Conservation (phyloP, 208 protist genomes). For the Trypanosoma brucei region DNA sequence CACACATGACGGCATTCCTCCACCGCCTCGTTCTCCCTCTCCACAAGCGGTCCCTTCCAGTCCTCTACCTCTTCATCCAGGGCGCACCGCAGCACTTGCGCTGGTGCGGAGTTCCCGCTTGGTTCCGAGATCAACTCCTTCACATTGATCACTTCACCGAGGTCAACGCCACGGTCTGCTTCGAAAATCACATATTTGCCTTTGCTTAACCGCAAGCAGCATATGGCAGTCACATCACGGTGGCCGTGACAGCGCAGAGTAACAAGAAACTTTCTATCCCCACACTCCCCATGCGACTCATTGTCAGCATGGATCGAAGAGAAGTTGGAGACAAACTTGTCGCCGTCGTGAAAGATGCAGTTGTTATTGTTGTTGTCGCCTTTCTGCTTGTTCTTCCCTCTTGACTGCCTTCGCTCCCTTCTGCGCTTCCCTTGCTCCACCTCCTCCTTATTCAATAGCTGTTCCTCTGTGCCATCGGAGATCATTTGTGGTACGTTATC, state of each 20-base stretch:
- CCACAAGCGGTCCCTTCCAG: conserved; percentile 48
- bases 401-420: neutral
- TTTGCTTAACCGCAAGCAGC: conserved; percentile 17
- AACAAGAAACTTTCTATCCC: conserved; percentile 25
- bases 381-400: conserved; percentile 2
- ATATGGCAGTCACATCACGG: conserved; percentile 20
- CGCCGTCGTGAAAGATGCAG: neutral
- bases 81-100: conserved; percentile 38
- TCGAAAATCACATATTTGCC: conserved; percentile 73
- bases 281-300: neutral
- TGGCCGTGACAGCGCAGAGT: conserved; percentile 48
- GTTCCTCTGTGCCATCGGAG: neutral
- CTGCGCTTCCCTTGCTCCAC: neutral
- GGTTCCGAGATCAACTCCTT: neutral
- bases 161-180: conserved; percentile 71
- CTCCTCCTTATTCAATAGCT: neutral
- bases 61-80: conserved; percentile 51
- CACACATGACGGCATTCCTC: conserved; percentile 50
- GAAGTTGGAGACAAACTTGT: neutral
- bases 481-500: neutral
- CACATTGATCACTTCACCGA: conserved; percentile 51
- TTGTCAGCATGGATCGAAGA: neutral
- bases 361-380: neutral
- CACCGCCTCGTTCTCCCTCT: conserved; percentile 46
- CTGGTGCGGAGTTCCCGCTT: conserved; percentile 2